phyloP scores from a whole-genome alignment of 2,329 filamentous ascomycete genomes.

The Moelleriella libera region DNA sequence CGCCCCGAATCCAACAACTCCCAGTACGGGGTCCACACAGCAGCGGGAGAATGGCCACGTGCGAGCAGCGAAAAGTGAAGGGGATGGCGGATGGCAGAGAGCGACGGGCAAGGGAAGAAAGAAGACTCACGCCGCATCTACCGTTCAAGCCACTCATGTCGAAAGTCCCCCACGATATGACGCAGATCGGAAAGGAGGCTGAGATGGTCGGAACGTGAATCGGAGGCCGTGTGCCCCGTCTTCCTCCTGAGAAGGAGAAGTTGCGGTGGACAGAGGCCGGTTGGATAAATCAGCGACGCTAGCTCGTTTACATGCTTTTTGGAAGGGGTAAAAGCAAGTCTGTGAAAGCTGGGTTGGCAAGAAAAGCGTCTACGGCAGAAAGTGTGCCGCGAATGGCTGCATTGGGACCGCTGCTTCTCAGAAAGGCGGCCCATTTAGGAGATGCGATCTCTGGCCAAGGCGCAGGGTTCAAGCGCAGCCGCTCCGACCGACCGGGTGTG shows the following conservation, averaged over 20 bases:
- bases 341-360: neutral
- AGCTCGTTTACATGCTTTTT: conserved; percentile 1
- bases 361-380: neutral
- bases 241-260: neutral
- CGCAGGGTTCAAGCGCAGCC: too few species aligned
- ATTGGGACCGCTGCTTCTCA: too few species aligned
- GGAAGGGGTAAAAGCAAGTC: neutral
- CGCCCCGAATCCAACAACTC: neutral
- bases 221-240: neutral
- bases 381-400: neutral
- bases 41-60: conserved; percentile 36
- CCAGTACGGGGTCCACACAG: neutral
- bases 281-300: conserved; percentile 3
- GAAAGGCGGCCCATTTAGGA: too few species aligned
- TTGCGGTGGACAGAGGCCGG: neutral
- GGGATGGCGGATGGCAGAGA: conserved; percentile 44
- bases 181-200: conserved; percentile 47
- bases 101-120: conserved; percentile 36
- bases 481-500: too few species aligned
- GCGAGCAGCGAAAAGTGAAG: conserved; percentile 40
- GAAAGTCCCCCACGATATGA: conserved; percentile 44
- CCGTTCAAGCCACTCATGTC: conserved; percentile 21
- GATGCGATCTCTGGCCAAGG: too few species aligned
- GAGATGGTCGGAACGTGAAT: neutral
- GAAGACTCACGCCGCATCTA: conserved; percentile 30